Percentiles rank a stretch among this genome's conserved stretches.
Conservation (phyloP, 176 grass and related monocot species). For the Cocos nucifera region DNA sequence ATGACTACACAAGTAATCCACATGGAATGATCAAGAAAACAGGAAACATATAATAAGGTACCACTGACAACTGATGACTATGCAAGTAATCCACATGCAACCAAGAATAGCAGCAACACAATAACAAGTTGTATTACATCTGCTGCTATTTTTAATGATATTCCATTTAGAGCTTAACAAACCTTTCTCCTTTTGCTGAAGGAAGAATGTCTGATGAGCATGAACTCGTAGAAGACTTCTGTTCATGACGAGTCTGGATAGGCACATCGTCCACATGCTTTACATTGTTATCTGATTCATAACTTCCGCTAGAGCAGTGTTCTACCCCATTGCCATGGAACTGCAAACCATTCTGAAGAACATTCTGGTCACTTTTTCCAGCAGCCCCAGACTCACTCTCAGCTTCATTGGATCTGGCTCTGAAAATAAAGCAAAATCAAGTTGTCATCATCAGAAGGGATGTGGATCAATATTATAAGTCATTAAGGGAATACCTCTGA, state of each 20-base stretch:
- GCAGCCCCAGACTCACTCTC: conserved; percentile 5
- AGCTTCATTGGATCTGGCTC: conserved; percentile 7
- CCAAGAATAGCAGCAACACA: neutral
- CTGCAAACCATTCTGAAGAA: conserved; percentile 1
- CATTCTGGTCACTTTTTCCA: neutral
- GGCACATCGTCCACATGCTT: conserved; percentile 28
- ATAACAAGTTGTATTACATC: neutral
- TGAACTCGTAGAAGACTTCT: conserved; percentile 52
- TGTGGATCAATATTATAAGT: no score
- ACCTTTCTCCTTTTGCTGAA: conserved; percentile 50
- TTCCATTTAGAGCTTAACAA: conserved; percentile 6
- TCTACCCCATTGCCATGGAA: conserved; percentile 19
- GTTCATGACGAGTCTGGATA: conserved; percentile 32
- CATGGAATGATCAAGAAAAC: no score
- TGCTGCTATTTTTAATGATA: neutral
- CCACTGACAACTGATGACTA: no score
- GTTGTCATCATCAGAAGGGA: no score
- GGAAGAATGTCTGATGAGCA: conserved; percentile 45
- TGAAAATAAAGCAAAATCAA: neutral
- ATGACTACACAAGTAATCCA: no score
- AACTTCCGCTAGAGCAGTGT: conserved; percentile 16
- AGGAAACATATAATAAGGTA: no score
- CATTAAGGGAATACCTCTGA: no score
- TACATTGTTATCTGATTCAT: conserved; percentile 29
- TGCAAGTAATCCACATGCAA: no score